These are phyloP conservation scores for Lasiodiplodia citricola DNA, from an alignment of 2,329 filamentous ascomycete species.

Conservation along the genomic window DNA sequence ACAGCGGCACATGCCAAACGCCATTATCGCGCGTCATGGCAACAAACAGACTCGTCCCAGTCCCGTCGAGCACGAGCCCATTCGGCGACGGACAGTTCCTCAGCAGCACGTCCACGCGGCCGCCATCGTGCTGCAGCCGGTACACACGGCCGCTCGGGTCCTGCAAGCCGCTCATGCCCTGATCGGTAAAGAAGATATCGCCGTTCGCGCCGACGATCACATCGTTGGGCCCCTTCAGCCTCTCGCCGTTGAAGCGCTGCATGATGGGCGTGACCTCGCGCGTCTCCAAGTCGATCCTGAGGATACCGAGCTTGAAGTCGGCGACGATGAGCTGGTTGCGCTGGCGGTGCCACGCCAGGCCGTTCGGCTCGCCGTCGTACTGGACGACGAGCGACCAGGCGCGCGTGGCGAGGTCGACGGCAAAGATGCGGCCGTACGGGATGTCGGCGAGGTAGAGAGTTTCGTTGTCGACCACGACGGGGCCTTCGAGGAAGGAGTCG, in stretches of 20 bases:
- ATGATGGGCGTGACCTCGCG: not conserved
- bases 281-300: not conserved
- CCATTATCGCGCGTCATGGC: not conserved
- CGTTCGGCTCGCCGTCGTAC: slow-evolving; percentile 1
- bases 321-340: not conserved
- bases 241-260: not conserved
- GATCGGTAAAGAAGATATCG: not conserved
- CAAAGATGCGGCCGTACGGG: not conserved
- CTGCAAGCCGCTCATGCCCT: not conserved
- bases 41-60: not conserved
- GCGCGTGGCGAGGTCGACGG: not conserved
- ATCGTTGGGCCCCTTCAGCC: not conserved
- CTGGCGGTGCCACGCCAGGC: not conserved
- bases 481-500: not conserved
- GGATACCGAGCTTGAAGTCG: not conserved
- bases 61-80: not conserved
- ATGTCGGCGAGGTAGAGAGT: not conserved
- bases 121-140: not conserved
- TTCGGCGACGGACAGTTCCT: not conserved
- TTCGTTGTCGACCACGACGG: not conserved
- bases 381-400: not conserved
- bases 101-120: not conserved
- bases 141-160: not conserved
- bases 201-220: not conserved
- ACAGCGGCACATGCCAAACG: not conserved